Base-by-base conservation (phyloP, 495 filamentous ascomycete genomes). In the Neurospora sp. region DNA sequence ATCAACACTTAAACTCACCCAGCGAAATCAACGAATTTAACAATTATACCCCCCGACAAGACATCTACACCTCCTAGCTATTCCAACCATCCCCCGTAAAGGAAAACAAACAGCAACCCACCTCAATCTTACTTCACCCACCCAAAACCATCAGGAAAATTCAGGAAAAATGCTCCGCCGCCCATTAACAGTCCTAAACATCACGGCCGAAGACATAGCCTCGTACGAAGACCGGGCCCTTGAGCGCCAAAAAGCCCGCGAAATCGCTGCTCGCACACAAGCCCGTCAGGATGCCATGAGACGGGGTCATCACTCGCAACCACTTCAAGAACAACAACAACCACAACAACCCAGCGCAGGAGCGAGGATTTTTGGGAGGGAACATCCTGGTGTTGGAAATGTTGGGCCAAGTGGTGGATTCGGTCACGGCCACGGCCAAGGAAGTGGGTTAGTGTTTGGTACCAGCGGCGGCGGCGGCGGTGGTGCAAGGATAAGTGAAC, bases 131-230 rank as follows among this genome's bases (percentile, higher is more conserved):
- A 61, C 53, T 16, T 61, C 22, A 16, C 22, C 22, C 9, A 5
- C 27, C 69, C 39, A 72, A 42, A 68, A 3, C 44, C n/a, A 68
- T 61, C 16, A 37, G 42, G 40, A n/a, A 77, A 75, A 71, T n/a
- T 40, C 38, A 20, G 2, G n/a, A 20, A 75, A 68, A 20, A 96
- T 96, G 93, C 90, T 96, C 72, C 93, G 93, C 77, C 90, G 93
- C 42, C 90, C 91, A 68, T 90, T 92, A 3, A 96, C 93, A 6
- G 86, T 89, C 38, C 92, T 96, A 74, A 86, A 88, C 70, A 85
- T 96, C 44, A 95, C 93, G 0, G 84, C 89, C 10, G 92, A 95
- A 81, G 93, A 96, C 78, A 81, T 96, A 45, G 86, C 89, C 37
- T 85, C 88, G 59, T 94, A 93, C 81, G 92, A 94, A 82, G 91